Conservation (phyloP, 1,284 basidiomycete genomes). For the Ustilago sp. region DNA sequence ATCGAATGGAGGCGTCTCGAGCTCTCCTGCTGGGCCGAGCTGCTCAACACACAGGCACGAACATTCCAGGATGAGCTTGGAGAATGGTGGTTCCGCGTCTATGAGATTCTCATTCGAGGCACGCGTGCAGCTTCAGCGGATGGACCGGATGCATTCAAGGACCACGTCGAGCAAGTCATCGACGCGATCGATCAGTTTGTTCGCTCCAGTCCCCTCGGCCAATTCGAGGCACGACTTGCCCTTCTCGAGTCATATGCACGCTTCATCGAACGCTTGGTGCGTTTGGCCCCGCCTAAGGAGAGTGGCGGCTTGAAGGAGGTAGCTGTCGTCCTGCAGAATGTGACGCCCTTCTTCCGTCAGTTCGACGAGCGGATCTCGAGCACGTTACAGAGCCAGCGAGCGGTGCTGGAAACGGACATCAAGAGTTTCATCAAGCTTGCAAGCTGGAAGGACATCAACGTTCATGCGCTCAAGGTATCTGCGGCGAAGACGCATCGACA, state of each 20-base stretch:
- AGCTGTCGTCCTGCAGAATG: constrained; percentile 77
- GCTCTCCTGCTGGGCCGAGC: constrained; percentile 84
- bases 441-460: constrained; percentile 97
- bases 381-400: constrained; percentile 76
- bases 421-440: constrained; percentile 90
- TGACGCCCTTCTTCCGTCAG: constrained; percentile 78
- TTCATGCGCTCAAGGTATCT: constrained; percentile 91
- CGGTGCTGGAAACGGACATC: constrained; percentile 82
- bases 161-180: constrained; percentile 79
- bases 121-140: constrained; percentile 57
- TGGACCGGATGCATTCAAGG: constrained; percentile 70
- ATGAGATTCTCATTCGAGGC: constrained; percentile 78
- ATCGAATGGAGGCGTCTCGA: constrained; percentile 92
- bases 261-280: constrained; percentile 45
- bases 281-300: constrained; percentile 43
- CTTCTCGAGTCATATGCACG: constrained; percentile 79
- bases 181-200: constrained; percentile 87
- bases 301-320: constrained; percentile 43
- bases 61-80: constrained; percentile 72
- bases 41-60: constrained; percentile 75
- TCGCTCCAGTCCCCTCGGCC: constrained; percentile 81
- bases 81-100: constrained; percentile 92
- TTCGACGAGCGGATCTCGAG: constrained; percentile 74
- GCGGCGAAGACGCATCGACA: constrained; percentile 91
- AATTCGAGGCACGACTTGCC: constrained; percentile 79